These are phyloP conservation scores for Pichia sp. DNA, from an alignment of 1,139 yeast genomes.

Conservation along the genomic window DNA sequence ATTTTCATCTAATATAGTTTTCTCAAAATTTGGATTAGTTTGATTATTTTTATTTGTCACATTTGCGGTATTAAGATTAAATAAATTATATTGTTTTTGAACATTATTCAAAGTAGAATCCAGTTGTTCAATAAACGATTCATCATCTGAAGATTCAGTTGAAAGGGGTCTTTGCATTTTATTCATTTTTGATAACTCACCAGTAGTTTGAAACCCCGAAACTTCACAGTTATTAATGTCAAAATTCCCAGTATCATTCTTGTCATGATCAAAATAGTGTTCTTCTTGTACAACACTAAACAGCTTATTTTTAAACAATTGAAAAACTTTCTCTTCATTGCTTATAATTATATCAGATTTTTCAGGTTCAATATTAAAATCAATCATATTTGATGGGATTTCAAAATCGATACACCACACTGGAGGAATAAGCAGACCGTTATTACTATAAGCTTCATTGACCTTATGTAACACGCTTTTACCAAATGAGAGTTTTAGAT, in stretches of 20 bases:
- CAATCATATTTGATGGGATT: conserved; percentile 26
- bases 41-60: neutral
- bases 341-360: conserved; percentile 36
- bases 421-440: conserved; percentile 25
- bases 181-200: neutral
- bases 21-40: neutral
- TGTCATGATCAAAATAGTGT: neutral
- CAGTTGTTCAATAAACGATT: conserved; percentile 5
- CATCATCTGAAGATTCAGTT: conserved; percentile 3
- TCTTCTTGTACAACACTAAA: neutral
- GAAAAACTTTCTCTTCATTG: conserved; percentile 16
- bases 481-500: conserved; percentile 28
- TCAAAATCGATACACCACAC: conserved; percentile 30
- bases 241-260: neutral
- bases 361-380: conserved; percentile 41
- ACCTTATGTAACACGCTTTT: conserved; percentile 24
- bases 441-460: conserved; percentile 21
- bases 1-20: neutral
- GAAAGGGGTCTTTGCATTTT: neutral
- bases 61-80: neutral
- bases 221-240: neutral
- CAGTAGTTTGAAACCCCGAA: neutral
- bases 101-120: conserved; percentile 1
- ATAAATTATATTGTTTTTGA: neutral
- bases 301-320: neutral